Percentiles rank a stretch among this genome's conserved stretches.
Evolutionary conservation across 257 asterid genomes (phyloP).

Genomic region (Solanum etuberosum): DNA sequence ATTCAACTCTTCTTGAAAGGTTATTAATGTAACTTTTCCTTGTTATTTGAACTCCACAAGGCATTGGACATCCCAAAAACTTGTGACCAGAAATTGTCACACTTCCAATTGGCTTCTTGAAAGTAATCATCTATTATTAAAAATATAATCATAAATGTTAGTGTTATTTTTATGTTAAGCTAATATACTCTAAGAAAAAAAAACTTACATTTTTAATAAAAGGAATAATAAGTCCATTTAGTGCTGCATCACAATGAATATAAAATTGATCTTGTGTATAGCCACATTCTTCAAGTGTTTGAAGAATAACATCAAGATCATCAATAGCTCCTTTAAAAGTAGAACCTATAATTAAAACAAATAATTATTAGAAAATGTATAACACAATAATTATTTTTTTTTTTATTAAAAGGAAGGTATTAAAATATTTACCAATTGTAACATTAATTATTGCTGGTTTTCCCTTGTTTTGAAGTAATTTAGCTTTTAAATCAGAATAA

Average conservation of each 20-base stretch:
- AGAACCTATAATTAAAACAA: slow-evolving; percentile 11
- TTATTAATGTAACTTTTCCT: slow-evolving; percentile 5
- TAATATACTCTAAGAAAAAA: background rate
- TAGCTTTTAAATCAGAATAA: slow-evolving; percentile 5
- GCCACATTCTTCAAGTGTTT: slow-evolving; percentile 19
- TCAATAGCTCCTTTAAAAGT: slow-evolving; percentile 36
- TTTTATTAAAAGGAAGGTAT: background rate
- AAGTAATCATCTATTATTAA: background rate
- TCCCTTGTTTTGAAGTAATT: slow-evolving; percentile 6
- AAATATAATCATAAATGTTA: background rate
- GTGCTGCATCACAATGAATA: slow-evolving; percentile 32
- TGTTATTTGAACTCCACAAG: slow-evolving; percentile 21
- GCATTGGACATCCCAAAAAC: slow-evolving; percentile 23
- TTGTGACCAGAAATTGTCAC: slow-evolving; percentile 22
- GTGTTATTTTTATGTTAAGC: background rate
- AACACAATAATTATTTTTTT: background rate
- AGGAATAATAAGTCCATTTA: slow-evolving; percentile 16
- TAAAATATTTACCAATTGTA: slow-evolving; percentile 2
- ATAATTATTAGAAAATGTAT: background rate
- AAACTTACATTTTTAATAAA: slow-evolving; percentile 8
- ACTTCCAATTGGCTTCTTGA: slow-evolving; percentile 22
- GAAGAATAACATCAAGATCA: slow-evolving; percentile 19
- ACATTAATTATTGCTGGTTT: slow-evolving; percentile 16
- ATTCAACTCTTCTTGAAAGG: slow-evolving; percentile 9
- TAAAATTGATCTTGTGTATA: slow-evolving; percentile 13